phyloP scores from a whole-genome alignment of 2,329 filamentous ascomycete genomes.

The Cladophialophora carrionii region DNA sequence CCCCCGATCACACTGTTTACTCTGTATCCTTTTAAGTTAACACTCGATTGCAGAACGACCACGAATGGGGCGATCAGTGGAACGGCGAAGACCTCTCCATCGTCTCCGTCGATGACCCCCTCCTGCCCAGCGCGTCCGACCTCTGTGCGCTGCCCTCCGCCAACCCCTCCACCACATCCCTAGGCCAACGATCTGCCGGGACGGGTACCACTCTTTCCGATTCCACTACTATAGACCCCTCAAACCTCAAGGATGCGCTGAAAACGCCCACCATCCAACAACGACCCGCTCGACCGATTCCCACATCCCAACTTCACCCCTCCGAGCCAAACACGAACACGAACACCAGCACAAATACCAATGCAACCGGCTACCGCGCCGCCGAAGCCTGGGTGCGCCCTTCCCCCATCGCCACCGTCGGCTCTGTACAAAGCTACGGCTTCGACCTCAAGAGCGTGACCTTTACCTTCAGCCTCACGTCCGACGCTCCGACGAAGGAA shows the following conservation, averaged over 20 bases:
- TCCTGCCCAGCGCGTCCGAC: constrained; percentile 47
- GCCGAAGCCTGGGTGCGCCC: constrained; percentile 93
- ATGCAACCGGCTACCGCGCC: constrained; percentile 75
- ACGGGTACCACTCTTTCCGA: constrained; percentile 53
- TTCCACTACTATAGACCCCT: constrained; percentile 65
- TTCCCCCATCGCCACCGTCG: constrained; percentile 74
- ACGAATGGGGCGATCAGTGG: constrained; percentile 90
- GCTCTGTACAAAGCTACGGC: constrained; percentile 69
- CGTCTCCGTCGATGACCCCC: constrained; percentile 78
- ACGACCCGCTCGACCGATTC: constrained; percentile 39
- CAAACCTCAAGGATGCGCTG: constrained; percentile 74
- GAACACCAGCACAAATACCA: constrained; percentile 38
- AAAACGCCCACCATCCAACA: constrained; percentile 61
- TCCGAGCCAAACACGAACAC: neutral
- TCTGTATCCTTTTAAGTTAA: constrained; percentile 9
- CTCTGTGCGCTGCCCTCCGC: constrained; percentile 41
- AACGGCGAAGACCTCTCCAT: constrained; percentile 97
- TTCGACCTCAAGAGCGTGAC: constrained; percentile 81
- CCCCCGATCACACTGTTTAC: neutral
- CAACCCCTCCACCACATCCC: constrained; percentile 45
- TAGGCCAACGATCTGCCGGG: constrained; percentile 54
- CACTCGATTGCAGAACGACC: constrained; percentile 66
- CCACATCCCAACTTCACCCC: neutral
- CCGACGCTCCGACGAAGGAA: constrained; percentile 62
- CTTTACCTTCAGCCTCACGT: constrained; percentile 73